Percentiles rank a stretch among this genome's conserved stretches.
phyloP scores from a whole-genome alignment of 495 filamentous ascomycete species.

The Mytilinidion resinicola region DNA sequence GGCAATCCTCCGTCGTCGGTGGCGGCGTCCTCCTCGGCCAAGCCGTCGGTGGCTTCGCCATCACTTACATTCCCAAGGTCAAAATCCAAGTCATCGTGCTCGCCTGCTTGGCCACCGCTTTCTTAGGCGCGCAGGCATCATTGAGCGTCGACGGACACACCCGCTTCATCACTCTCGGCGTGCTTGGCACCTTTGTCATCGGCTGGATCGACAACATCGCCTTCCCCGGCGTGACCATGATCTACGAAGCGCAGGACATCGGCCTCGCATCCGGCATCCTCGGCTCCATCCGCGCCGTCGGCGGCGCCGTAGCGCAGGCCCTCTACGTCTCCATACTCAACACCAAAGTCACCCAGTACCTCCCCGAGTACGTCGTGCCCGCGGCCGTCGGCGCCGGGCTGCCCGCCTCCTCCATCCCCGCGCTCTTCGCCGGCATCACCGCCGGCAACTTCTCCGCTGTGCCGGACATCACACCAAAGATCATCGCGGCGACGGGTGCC shows the following conservation, averaged over 20 bases:
- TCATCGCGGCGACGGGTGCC: conserved; percentile 34
- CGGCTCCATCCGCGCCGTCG: conserved; percentile 32
- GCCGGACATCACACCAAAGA: conserved; percentile 39
- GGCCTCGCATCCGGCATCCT: conserved; percentile 45
- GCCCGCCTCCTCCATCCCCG: conserved; percentile 36
- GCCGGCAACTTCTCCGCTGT: conserved; percentile 37
- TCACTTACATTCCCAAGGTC: conserved; percentile 28
- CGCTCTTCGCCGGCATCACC: conserved; percentile 37
- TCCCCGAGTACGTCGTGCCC: conserved; percentile 39
- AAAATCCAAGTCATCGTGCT: conserved; percentile 28
- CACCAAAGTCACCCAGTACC: conserved; percentile 37
- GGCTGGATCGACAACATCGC: conserved; percentile 31
- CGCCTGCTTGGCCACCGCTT: conserved; percentile 15
- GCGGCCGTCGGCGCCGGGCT: conserved; percentile 43
- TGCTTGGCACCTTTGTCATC: conserved; percentile 29
- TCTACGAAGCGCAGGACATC: conserved; percentile 38
- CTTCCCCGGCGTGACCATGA: conserved; percentile 28
- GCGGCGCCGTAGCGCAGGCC: conserved; percentile 33
- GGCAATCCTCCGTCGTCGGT: conserved; percentile 26
- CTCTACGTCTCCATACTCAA: conserved; percentile 46
- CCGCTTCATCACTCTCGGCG: conserved; percentile 21
- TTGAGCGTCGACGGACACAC: conserved; percentile 10
- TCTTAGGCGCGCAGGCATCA: conserved; percentile 22
- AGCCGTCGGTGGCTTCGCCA: conserved; percentile 23
- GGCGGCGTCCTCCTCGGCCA: conserved; percentile 30